Evolutionary conservation across 1,284 basidiomycete genomes (phyloP).

Genomic region (Xanthoconium separans): DNA sequence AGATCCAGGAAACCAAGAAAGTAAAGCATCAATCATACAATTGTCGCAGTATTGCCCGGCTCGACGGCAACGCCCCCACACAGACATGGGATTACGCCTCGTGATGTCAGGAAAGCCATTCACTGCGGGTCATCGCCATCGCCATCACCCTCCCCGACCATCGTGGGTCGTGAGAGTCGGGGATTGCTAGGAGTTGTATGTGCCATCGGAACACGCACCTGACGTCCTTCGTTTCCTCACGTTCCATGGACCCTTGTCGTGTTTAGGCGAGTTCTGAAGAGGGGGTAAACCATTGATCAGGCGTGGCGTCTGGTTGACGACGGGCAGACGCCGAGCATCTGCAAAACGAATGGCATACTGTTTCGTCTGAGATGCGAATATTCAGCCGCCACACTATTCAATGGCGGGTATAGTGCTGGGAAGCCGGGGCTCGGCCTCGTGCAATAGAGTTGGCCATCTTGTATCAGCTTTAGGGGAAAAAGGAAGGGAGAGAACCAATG

Average conservation of each 20-base stretch:
- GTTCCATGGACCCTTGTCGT: slow-evolving; percentile 13
- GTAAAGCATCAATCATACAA: background rate
- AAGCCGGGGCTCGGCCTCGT: slow-evolving; percentile 10
- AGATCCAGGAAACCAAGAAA: background rate
- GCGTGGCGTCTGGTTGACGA: slow-evolving; percentile 3
- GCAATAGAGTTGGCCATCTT: slow-evolving; percentile 21
- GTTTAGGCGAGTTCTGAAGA: background rate
- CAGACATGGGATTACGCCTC: background rate
- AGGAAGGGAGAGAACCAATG: background rate
- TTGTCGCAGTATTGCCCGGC: background rate
- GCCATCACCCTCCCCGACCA: background rate
- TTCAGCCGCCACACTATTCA: background rate
- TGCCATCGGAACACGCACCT: slow-evolving; percentile 2
- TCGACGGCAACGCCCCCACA: background rate
- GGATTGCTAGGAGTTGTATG: background rate
- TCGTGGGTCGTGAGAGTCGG: slow-evolving; percentile 6
- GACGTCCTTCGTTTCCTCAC: slow-evolving; percentile 17
- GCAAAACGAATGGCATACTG: no score
- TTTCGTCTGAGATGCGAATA: background rate
- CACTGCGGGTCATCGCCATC: background rate
- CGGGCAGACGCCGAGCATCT: background rate
- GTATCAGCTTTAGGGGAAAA: slow-evolving; percentile 3
- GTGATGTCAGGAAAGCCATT: background rate
- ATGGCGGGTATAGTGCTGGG: slow-evolving; percentile 2
- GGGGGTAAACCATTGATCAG: slow-evolving; percentile 4